Conservation (phyloP, 2,329 filamentous ascomycete genomes). For the Neonectria ditissima region DNA sequence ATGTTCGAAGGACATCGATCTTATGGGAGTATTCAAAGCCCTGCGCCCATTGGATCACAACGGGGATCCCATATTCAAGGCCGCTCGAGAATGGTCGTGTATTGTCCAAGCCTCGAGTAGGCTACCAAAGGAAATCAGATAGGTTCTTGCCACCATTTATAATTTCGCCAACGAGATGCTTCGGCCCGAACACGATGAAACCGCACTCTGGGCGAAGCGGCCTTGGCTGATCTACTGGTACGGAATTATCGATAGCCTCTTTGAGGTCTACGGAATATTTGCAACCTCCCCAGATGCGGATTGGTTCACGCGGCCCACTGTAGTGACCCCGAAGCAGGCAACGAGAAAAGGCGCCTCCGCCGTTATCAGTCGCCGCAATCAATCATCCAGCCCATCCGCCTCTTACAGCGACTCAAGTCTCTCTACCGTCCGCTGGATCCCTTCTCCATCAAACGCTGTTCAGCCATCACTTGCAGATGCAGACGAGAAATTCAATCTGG, state of each 20-base stretch:
- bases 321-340: neutral
- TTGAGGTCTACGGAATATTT: constrained; percentile 30
- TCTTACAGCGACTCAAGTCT: neutral
- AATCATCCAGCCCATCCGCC: neutral
- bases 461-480: neutral
- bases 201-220: constrained; percentile 40
- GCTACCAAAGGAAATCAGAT: constrained; percentile 48
- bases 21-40: constrained; percentile 36
- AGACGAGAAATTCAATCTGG: neutral
- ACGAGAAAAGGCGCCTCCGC: neutral
- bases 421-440: no score
- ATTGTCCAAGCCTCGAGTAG: constrained; percentile 35
- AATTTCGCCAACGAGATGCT: constrained; percentile 48
- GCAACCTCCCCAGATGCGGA: constrained; percentile 37
- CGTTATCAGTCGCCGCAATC: neutral
- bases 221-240: constrained; percentile 48
- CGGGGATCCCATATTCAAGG: constrained; percentile 43
- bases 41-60: constrained; percentile 38
- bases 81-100: constrained; percentile 49
- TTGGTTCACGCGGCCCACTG: constrained; percentile 42
- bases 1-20: constrained; percentile 40
- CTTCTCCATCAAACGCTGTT: neutral
- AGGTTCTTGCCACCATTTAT: constrained; percentile 48
- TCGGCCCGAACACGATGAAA: constrained; percentile 25
- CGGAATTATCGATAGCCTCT: constrained; percentile 41